Evolutionary conservation across 495 filamentous ascomycete genomes (phyloP), one percentile per base, ranked within the genome.

Genomic region (Podospora australis): DNA sequence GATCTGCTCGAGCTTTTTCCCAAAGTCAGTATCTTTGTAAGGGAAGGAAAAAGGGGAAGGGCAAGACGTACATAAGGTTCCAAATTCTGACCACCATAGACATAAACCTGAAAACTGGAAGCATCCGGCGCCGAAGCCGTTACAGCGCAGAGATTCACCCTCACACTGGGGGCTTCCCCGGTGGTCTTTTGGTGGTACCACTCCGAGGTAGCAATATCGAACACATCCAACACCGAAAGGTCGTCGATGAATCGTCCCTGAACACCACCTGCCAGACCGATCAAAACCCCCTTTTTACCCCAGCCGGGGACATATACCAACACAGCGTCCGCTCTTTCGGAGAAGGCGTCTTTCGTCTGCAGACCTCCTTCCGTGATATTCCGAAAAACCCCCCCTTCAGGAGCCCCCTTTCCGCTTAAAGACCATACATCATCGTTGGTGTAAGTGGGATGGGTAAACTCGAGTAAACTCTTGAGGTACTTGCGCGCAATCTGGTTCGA

Each of bases 141-240:
- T 0, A 83, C 83, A 4, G 83, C 83, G 53, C 86, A 90, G 1
- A 81, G 82, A 52, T 88, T 86, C 20, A 87, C 86, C 8, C 85
- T 79, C 21, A 83, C 78, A 9, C 71, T 65, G 0, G 86, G 86
- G 1, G 70, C 70, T 4, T 71, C 62, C 10, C 84, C 85, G 16
- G 70, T 76, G 0, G 85, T 87, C 20, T 79, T 57, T 60, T 89
- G 85, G 55, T 84, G 85, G 47, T 86, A 88, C 86, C 86, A 89
- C n/a, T 74, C 78, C 11, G 77, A 82, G n/a, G 63, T 80, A 9
- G 78, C 82, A 55, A 90, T 84, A 53, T 90, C 84, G 62, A 85
- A 89, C 8, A 90, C 77, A 53, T 88, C 82, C 26, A 90, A 78
- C 1, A 78, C 70, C 54, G 81, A 84, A 72, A 89, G 82, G 3